Evolutionary conservation across 129 eudicot species (phyloP).

Genomic region (Flaveria ramosissima): DNA sequence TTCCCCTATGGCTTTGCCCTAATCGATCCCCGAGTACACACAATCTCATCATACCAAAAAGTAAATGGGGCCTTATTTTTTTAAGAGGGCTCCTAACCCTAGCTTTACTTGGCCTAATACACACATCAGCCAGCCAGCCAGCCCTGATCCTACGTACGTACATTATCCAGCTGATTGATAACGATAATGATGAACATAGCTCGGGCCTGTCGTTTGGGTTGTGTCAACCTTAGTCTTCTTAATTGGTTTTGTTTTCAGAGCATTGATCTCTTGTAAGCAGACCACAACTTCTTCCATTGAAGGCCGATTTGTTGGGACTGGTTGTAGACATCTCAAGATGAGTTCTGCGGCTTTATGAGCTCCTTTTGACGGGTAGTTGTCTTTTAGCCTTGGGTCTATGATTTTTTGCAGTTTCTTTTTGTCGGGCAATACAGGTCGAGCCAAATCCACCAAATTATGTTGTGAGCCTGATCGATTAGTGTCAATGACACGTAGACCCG

Average conservation of each 20-base stretch:
- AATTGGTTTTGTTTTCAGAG: slow-evolving; percentile 41
- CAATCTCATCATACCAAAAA: too few relatives aligned
- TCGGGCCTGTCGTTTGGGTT: neutral
- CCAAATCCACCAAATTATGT: slow-evolving; percentile 73
- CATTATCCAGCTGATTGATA: neutral
- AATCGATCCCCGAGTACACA: too few relatives aligned
- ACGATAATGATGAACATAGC: slow-evolving; percentile 4
- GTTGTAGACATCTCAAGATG: slow-evolving; percentile 58
- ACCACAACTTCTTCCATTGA: slow-evolving; percentile 51
- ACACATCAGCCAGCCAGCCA: rapidly evolving
- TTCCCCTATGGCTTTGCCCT: too few relatives aligned
- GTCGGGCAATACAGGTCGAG: slow-evolving; percentile 51
- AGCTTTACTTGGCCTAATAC: too few relatives aligned
- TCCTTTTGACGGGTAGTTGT: slow-evolving; percentile 56
- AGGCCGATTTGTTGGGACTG: slow-evolving; percentile 70
- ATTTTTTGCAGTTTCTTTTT: slow-evolving; percentile 49
- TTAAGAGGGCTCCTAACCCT: too few relatives aligned
- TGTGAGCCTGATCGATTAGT: slow-evolving; percentile 59
- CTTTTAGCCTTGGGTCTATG: slow-evolving; percentile 62
- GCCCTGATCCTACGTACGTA: too few relatives aligned
- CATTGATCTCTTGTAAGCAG: slow-evolving; percentile 38
- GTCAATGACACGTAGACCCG: slow-evolving; percentile 73
- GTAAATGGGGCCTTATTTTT: too few relatives aligned
- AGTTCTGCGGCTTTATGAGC: slow-evolving; percentile 47
- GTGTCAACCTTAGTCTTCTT: slow-evolving; percentile 19